Percentiles rank a stretch among this genome's conserved stretches.
These are phyloP conservation scores for Hyaloscypha finlandica DNA, from an alignment of 495 filamentous ascomycete genomes.

Conservation along the genomic window DNA sequence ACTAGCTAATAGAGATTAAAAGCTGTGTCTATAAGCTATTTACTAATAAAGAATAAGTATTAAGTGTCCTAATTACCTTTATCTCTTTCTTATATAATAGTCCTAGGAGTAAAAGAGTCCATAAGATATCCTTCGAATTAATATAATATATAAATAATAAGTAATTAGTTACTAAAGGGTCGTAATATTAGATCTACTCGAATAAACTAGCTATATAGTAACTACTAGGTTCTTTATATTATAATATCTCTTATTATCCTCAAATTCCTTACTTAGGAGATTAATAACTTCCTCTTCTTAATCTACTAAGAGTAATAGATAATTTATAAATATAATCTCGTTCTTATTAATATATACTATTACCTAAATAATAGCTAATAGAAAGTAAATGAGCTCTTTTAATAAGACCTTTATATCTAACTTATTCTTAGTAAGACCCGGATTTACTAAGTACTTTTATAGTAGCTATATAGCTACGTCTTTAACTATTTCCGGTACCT, in stretches of 20 bases:
- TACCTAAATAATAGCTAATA: slow-evolving; percentile 51
- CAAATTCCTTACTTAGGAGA: slow-evolving; percentile 31
- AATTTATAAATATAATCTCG: slow-evolving; percentile 7
- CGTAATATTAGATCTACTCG: slow-evolving; percentile 39
- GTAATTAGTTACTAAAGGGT: slow-evolving; percentile 32
- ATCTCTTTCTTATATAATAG: slow-evolving; percentile 10
- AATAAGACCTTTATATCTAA: slow-evolving; percentile 34
- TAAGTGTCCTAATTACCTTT: slow-evolving; percentile 43
- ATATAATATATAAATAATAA: slow-evolving; percentile 29
- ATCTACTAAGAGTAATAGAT: slow-evolving; percentile 10
- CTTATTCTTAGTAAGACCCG: slow-evolving; percentile 2
- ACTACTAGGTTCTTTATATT: slow-evolving; percentile 9
- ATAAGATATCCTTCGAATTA: slow-evolving; percentile 21
- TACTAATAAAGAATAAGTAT: slow-evolving; percentile 44
- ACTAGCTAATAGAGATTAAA: slow-evolving; percentile 47
- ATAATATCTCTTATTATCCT: slow-evolving; percentile 19
- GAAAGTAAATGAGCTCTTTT: slow-evolving; percentile 41
- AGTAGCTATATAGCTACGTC: slow-evolving; percentile 27
- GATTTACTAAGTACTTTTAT: slow-evolving; percentile 7
- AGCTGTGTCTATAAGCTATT: neutral
- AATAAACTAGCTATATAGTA: slow-evolving; percentile 27
- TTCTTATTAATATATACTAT: slow-evolving; percentile 50
- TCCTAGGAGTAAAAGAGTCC: slow-evolving; percentile 17
- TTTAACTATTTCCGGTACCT: slow-evolving; percentile 39
- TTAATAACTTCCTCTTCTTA: slow-evolving; percentile 30